Evolutionary conservation across 179 eudicot species (phyloP).

Genomic region (Carnegiea gigantea): DNA sequence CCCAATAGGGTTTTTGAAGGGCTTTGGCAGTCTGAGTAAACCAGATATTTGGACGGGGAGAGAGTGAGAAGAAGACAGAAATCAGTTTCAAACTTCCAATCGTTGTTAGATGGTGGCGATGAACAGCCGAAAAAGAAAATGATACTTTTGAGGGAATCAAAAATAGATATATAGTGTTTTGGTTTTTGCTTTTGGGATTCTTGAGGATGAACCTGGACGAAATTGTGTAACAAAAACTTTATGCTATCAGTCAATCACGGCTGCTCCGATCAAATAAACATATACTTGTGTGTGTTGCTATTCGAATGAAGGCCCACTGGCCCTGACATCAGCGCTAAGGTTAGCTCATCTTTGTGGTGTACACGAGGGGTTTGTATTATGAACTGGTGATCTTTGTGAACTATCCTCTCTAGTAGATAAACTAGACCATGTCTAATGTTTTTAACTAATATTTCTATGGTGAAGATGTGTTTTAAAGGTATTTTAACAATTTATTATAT

Average conservation of each 20-base stretch:
- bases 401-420: neutral
- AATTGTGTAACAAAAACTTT: neutral
- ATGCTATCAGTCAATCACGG: conserved; percentile 10
- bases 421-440: no score
- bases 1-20: conserved; percentile 1
- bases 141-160: neutral
- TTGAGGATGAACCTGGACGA: conserved; percentile 15
- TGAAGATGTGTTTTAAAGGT: no score
- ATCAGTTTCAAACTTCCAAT: neutral
- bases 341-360: conserved; percentile 17
- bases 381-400: neutral
- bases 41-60: neutral
- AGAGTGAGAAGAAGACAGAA: neutral
- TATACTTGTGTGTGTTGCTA: no score
- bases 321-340: conserved; percentile 36
- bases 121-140: conserved; percentile 8
- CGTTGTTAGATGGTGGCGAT: conserved; percentile 19
- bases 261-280: neutral
- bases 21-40: conserved; percentile 7
- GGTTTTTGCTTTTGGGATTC: neutral
- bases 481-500: no score
- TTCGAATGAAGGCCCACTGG: neutral
- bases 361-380: neutral
- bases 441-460: no score
- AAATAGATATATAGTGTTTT: neutral